Evolutionary conservation across 2,329 filamentous ascomycete species (phyloP).

Genomic region (Delphinella strobiligena): DNA sequence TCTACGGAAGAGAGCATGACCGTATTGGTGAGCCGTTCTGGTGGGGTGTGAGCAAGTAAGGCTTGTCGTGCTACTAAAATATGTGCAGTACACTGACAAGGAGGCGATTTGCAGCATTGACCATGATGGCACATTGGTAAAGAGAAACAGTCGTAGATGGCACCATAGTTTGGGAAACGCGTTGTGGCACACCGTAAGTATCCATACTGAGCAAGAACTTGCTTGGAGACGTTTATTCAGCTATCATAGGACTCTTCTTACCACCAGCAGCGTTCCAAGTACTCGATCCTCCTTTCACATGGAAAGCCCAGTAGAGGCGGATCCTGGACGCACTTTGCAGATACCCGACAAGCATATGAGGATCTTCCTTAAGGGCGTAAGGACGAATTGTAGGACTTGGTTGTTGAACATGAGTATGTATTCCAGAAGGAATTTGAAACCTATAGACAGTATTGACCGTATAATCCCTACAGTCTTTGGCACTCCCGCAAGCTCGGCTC

Average conservation of each 20-base stretch:
- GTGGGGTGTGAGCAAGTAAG: slow-evolving; percentile 17
- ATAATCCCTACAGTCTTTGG: neutral
- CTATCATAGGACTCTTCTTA: slow-evolving; percentile 1
- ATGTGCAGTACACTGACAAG: neutral
- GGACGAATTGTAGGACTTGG: neutral
- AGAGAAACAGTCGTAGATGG: neutral
- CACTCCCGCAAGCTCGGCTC: slow-evolving; percentile 2
- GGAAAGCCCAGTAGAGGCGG: neutral
- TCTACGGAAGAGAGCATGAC: slow-evolving; percentile 14
- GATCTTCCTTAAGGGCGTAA: slow-evolving; percentile 1
- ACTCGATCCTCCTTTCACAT: slow-evolving; percentile 1
- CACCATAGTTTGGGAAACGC: slow-evolving; percentile 2
- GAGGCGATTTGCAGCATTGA: neutral
- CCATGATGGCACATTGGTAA: neutral
- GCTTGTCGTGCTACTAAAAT: neutral
- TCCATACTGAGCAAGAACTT: neutral
- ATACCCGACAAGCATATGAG: slow-evolving; percentile 1
- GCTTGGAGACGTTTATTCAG: neutral
- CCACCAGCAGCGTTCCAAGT: slow-evolving; percentile 2
- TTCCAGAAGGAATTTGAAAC: neutral
- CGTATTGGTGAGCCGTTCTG: slow-evolving; percentile 14
- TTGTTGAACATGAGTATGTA: slow-evolving; percentile 3
- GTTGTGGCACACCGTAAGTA: slow-evolving; percentile 1
- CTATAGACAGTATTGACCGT: neutral
- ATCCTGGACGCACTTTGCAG: slow-evolving; percentile 1